phyloP scores from a whole-genome alignment of 2,329 filamentous ascomycete genomes.

The Zymoseptoria tritici region DNA sequence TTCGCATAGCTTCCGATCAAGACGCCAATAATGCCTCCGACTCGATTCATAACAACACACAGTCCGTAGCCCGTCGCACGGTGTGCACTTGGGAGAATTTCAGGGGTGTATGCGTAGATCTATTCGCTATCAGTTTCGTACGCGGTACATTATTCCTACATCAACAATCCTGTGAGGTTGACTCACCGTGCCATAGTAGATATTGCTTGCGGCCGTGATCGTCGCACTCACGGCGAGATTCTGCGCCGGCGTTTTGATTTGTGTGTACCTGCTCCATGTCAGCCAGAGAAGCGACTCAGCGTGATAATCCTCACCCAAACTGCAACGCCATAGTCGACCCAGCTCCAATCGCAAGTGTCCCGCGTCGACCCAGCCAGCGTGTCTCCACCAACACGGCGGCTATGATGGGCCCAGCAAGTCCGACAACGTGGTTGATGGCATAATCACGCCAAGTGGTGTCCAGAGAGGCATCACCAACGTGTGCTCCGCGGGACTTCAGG shows the following conservation, averaged over 20 bases:
- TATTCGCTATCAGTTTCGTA: no score
- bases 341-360: conserved; percentile 62
- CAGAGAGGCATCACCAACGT: conserved; percentile 16
- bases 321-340: conserved; percentile 57
- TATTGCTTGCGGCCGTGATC: conserved; percentile 13
- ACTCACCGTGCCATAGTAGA: not conserved
- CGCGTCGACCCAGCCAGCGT: conserved; percentile 64
- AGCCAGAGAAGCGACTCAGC: no score
- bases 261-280: conserved; percentile 11
- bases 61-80: conserved; percentile 53
- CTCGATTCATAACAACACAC: conserved; percentile 21
- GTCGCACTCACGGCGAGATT: conserved; percentile 20
- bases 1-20: conserved; percentile 23
- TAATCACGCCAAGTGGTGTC: conserved; percentile 65
- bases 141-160: no score
- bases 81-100: conserved; percentile 66
- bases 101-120: conserved; percentile 68
- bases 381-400: conserved; percentile 66
- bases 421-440: conserved; percentile 68
- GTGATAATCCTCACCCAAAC: conserved; percentile 6
- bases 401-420: conserved; percentile 68
- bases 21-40: conserved; percentile 22
- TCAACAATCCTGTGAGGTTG: no score
- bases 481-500: conserved; percentile 51
- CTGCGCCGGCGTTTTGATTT: conserved; percentile 21